Evolutionary conservation across 176 grass and related monocot genomes (phyloP), one percentile per base, ranked within the genome.

Genomic region (Thinopyrum elongatum): DNA sequence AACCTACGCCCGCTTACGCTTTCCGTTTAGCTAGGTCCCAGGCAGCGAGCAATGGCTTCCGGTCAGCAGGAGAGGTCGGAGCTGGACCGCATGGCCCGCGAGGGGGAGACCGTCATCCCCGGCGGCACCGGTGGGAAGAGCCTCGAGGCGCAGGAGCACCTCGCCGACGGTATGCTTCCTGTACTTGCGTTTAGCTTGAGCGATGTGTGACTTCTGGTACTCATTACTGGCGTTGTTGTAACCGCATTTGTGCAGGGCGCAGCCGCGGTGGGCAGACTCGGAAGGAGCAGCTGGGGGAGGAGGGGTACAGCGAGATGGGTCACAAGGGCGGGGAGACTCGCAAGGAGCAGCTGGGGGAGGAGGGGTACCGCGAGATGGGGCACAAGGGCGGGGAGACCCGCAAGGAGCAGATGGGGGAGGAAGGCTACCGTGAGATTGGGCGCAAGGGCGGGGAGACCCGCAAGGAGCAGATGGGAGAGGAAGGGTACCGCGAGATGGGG

Each of bases 121-220:
- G 94, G 91, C 13, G 94, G 94, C 14, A 95, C 94, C 46, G 91
- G 94, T 15, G 94, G 94, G 76, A 89, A 89, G 77, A 89, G 39
- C 83, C 77, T 93, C 9, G 84, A 89, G 58, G 86, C 91, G 12
- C 94, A 95, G 74, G 86, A 95, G 82, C 34, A 79, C 51, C 82
- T 95, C 3, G 94, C 91, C 17, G 84, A 95, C 80, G 94, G 94
- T 93, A 58, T 60, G 19, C 8, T 21, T 60, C 5, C 57, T 60
- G 22, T n/a, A n/a, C 57, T 23, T 35, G 65, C 30, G 29, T 12
- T 21, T 65, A 1, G 12, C 6, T 7, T 22, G 26, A 28, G 61
- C 25, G 12, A 13, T 12, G 2, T n/a, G 59, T 61, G 30, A 68
- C 65, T 39, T 70, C 3, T 39, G 34, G 12, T 70, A 6, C 34